phyloP scores from a whole-genome alignment of 2,329 filamentous ascomycete genomes.

The Penicillium thymicola region DNA sequence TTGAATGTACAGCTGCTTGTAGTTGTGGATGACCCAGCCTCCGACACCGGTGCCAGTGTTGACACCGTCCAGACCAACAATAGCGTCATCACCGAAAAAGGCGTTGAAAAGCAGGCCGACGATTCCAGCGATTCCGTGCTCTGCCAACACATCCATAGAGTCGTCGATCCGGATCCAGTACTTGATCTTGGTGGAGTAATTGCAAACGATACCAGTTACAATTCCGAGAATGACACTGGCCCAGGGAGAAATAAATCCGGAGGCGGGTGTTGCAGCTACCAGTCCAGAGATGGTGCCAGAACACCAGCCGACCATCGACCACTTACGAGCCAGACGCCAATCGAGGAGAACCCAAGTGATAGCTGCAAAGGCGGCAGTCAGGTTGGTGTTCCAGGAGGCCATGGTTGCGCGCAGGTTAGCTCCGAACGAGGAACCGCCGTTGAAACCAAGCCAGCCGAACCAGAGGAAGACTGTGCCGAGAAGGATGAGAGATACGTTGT shows the following conservation, averaged over 20 bases:
- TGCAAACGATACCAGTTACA: constrained; percentile 66
- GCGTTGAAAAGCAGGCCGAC: constrained; percentile 75
- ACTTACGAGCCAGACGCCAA: constrained; percentile 90
- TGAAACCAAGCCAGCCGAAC: constrained; percentile 99
- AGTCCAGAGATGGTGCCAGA: constrained; percentile 83
- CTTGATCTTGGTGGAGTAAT: constrained; percentile 81
- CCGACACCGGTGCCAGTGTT: constrained; percentile 50
- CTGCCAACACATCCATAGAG: constrained; percentile 85
- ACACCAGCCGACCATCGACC: constrained; percentile 92
- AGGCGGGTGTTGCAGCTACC: constrained; percentile 80
- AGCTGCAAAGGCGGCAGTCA: constrained; percentile 86
- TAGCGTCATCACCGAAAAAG: constrained; percentile 71
- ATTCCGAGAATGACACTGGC: constrained; percentile 60
- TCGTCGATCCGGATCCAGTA: constrained; percentile 79
- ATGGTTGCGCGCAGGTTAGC: constrained; percentile 91
- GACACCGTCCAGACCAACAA: constrained; percentile 69
- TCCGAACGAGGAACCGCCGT: constrained; percentile 91
- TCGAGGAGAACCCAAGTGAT: constrained; percentile 95
- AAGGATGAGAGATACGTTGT: constrained; percentile 97
- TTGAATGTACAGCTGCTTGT: constrained; percentile 68
- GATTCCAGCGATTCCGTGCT: constrained; percentile 82
- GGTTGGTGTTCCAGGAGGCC: constrained; percentile 97
- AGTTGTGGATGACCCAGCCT: constrained; percentile 70
- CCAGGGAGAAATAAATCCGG: constrained; percentile 72
- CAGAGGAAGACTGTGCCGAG: constrained; percentile 93